Conservation (phyloP, 805 yeast genomes). For the Grigorovia humatica region DNA sequence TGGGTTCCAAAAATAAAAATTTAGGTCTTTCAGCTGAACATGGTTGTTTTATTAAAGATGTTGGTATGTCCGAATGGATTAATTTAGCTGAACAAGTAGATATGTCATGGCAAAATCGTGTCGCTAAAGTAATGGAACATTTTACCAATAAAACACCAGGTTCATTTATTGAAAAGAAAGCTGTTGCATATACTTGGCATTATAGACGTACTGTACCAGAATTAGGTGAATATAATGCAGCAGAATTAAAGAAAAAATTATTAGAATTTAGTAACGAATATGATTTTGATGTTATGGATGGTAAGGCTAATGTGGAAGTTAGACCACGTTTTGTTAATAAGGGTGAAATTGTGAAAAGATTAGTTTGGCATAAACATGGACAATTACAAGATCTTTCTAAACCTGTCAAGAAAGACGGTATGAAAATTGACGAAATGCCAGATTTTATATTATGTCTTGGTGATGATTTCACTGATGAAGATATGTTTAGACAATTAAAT, state of each 20-base stretch:
- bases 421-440: conserved; percentile 43
- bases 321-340: conserved; percentile 90
- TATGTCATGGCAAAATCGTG: conserved; percentile 91
- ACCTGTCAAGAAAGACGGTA: conserved; percentile 21
- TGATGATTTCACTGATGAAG: conserved; percentile 95
- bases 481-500: conserved; percentile 79
- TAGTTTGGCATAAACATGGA: conserved; percentile 59
- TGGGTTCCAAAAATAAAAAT: conserved; percentile 51
- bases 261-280: conserved; percentile 50
- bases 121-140: conserved; percentile 56
- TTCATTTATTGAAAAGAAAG: conserved; percentile 71
- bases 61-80: conserved; percentile 60
- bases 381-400: conserved; percentile 35
- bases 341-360: conserved; percentile 85
- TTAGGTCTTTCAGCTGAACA: conserved; percentile 93
- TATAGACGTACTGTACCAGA: conserved; percentile 92
- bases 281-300: conserved; percentile 92
- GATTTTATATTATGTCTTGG: conserved; percentile 87
- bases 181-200: conserved; percentile 97
- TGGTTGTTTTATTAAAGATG: conserved; percentile 84
- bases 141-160: conserved; percentile 90
- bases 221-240: conserved; percentile 79
- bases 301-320: conserved; percentile 96
- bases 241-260: conserved; percentile 56
- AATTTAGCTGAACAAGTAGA: conserved; percentile 75